Evolutionary conservation across 352 stramenopile genomes (phyloP).

Genomic region (Phytopythium ostracodes): DNA sequence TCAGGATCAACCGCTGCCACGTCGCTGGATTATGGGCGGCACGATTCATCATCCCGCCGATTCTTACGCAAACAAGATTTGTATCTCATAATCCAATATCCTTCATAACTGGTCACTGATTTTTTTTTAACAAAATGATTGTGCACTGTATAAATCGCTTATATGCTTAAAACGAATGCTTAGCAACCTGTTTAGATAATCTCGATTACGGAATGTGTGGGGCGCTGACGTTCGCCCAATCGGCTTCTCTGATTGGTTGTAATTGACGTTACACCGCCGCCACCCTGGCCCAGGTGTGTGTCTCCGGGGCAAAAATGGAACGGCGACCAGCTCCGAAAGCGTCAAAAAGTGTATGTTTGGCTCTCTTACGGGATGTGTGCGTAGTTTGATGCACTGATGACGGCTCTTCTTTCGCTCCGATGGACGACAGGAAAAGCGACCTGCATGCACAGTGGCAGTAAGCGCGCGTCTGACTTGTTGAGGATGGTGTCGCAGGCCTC

Average conservation of each 20-base stretch:
- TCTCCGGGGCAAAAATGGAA: background rate
- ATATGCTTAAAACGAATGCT: background rate
- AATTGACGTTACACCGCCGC: background rate
- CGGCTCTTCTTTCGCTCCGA: too few relatives aligned
- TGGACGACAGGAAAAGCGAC: too few relatives aligned
- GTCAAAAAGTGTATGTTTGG: too few relatives aligned
- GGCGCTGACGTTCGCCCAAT: background rate
- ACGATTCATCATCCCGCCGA: background rate
- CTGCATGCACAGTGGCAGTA: too few relatives aligned
- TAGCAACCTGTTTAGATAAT: slow-evolving; percentile 1
- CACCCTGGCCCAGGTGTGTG: background rate
- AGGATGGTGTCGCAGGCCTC: background rate
- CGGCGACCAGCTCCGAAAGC: too few relatives aligned
- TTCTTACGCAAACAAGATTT: background rate
- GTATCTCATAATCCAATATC: background rate
- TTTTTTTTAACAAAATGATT: too few relatives aligned
- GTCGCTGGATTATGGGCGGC: background rate
- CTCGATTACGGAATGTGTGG: background rate
- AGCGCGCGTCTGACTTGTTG: background rate
- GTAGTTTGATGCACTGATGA: background rate
- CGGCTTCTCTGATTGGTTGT: background rate
- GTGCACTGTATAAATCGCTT: background rate
- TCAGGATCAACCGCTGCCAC: background rate
- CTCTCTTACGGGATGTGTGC: background rate
- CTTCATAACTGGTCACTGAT: too few relatives aligned